Percentiles rank a stretch among this genome's conserved stretches.
phyloP scores from a whole-genome alignment of 352 stramenopile genomes.

The Phytopythium montanum region DNA sequence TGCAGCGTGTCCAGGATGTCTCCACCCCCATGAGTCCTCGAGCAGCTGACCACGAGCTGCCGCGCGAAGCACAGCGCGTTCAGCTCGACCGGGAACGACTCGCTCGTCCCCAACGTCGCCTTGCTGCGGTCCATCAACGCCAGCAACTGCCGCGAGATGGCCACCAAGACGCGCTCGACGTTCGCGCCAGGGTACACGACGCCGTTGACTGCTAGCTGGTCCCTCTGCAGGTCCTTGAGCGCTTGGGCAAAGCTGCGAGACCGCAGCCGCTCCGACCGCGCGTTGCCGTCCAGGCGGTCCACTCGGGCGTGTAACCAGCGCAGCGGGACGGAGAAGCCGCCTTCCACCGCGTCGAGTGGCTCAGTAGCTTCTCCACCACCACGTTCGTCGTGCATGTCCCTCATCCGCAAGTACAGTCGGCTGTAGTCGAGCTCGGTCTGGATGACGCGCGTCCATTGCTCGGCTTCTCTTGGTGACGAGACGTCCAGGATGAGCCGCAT shows the following conservation, averaged over 20 bases:
- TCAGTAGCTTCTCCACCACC: not conserved
- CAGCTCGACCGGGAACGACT: slow-evolving; percentile 25
- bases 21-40: slow-evolving; percentile 54
- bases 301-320: slow-evolving; percentile 52
- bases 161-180: slow-evolving; percentile 30
- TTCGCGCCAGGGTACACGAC: slow-evolving; percentile 24
- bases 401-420: slow-evolving; percentile 21
- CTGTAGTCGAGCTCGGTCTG: slow-evolving; percentile 33
- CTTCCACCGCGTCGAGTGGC: not conserved
- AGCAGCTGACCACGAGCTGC: slow-evolving; percentile 56
- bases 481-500: slow-evolving; percentile 57
- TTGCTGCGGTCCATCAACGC: not conserved
- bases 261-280: slow-evolving; percentile 37
- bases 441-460: slow-evolving; percentile 44
- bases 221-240: slow-evolving; percentile 62
- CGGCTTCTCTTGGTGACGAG: slow-evolving; percentile 26
- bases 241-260: slow-evolving; percentile 53
- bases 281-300: slow-evolving; percentile 28
- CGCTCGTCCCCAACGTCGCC: not conserved
- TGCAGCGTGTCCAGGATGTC: slow-evolving; percentile 70
- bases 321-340: slow-evolving; percentile 23
- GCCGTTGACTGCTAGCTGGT: slow-evolving; percentile 56
- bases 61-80: slow-evolving; percentile 50
- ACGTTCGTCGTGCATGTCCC: slow-evolving; percentile 10
- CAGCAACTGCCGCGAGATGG: slow-evolving; percentile 14